Conservation (phyloP, 2,329 filamentous ascomycete genomes). For the Calonectria pseudoreteaudii region DNA sequence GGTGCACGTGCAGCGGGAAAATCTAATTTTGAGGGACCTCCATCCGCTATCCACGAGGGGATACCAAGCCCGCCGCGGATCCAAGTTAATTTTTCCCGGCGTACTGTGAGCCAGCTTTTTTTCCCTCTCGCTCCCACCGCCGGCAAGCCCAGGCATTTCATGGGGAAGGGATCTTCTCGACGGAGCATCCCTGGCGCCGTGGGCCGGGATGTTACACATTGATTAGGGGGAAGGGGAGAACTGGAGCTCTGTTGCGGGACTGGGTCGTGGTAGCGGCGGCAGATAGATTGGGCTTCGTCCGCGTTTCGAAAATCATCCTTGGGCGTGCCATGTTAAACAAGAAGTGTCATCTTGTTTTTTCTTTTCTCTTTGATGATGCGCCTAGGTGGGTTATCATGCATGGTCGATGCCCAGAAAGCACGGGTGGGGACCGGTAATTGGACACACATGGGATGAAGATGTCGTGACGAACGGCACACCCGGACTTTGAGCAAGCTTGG, state of each 20-base stretch:
- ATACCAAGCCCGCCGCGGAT: not conserved
- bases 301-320: slow-evolving; percentile 8
- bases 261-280: not conserved
- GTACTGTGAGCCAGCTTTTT: not conserved
- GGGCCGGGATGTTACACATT: not conserved
- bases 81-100: slow-evolving; percentile 14
- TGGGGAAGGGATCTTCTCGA: not conserved
- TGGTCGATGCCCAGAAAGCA: not conserved
- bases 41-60: not conserved
- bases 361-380: not conserved
- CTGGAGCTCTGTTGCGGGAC: not conserved
- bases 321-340: not conserved
- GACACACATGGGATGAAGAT: not conserved
- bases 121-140: not conserved
- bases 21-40: not conserved
- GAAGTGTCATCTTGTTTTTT: slow-evolving; percentile 9
- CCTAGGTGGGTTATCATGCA: slow-evolving; percentile 15
- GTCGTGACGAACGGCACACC: not conserved
- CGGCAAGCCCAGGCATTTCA: not conserved
- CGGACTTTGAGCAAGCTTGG: not conserved
- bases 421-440: not conserved
- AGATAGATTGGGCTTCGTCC: not conserved
- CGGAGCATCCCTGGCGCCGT: slow-evolving; percentile 5
- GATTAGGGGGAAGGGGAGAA: not conserved
- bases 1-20: not conserved